Conservation (phyloP, 2,329 filamentous ascomycete genomes). For the Alternaria panax region DNA sequence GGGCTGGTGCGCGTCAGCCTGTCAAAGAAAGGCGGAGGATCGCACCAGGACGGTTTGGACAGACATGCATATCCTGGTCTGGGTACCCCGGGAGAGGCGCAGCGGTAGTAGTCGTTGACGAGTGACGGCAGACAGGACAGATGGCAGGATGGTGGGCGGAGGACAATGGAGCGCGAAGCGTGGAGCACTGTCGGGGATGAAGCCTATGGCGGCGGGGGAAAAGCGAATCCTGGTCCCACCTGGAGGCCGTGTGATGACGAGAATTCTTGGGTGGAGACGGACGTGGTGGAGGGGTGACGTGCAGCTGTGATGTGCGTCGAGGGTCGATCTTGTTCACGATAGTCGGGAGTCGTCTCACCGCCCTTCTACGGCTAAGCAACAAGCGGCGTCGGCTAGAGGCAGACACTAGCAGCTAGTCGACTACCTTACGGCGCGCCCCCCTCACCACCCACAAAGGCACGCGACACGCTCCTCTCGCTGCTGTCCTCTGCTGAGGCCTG, state of each 20-base stretch:
- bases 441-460: constrained; percentile 7
- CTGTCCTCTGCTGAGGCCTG: neutral
- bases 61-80: constrained; percentile 8
- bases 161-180: neutral
- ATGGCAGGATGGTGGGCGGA: neutral
- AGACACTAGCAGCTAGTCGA: neutral
- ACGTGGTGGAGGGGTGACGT: neutral
- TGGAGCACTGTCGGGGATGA: neutral
- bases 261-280: neutral
- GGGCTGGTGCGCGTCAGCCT: constrained; percentile 1
- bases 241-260: constrained; percentile 1
- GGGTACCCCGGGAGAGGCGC: constrained; percentile 13
- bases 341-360: constrained; percentile 9
- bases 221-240: neutral
- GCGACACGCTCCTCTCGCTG: constrained; percentile 4
- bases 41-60: constrained; percentile 8
- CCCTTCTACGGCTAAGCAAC: constrained; percentile 13
- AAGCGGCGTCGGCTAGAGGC: neutral
- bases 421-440: constrained; percentile 6
- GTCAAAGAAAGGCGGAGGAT: neutral
- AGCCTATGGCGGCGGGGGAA: neutral
- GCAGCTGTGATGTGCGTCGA: constrained; percentile 5
- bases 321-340: constrained; percentile 7
- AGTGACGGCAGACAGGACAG: neutral
- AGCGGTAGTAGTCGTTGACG: constrained; percentile 2